Evolutionary conservation across 2,329 filamentous ascomycete genomes (phyloP).

Genomic region (Gnomoniopsis sp.): DNA sequence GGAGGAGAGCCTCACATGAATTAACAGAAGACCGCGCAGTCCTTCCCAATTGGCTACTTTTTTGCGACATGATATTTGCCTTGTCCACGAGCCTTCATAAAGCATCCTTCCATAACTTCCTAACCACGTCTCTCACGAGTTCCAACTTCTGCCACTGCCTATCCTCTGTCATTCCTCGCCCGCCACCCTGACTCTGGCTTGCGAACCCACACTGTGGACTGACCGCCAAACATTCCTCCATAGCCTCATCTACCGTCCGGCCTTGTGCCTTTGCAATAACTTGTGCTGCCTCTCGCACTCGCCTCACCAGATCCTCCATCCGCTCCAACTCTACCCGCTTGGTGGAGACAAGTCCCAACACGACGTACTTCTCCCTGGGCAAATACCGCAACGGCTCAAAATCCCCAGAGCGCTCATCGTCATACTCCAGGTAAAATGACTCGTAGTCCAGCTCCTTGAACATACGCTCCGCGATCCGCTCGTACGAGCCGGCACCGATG

Average conservation of each 20-base stretch:
- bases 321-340: conserved; percentile 46
- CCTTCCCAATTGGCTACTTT: too few species aligned
- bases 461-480: conserved; percentile 46
- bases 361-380: conserved; percentile 46
- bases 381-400: conserved; percentile 47
- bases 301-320: conserved; percentile 38
- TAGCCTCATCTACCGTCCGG: conserved; percentile 48
- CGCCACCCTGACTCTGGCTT: conserved; percentile 23
- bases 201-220: conserved; percentile 52
- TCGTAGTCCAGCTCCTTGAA: conserved; percentile 46
- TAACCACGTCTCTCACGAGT: not conserved
- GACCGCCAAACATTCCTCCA: conserved; percentile 51
- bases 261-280: conserved; percentile 56
- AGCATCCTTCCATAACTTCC: not conserved
- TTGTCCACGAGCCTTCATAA: not conserved
- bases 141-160: not conserved
- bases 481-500: conserved; percentile 49
- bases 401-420: conserved; percentile 43
- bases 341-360: conserved; percentile 46
- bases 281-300: conserved; percentile 44
- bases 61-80: too few species aligned
- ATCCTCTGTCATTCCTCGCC: not conserved
- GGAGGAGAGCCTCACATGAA: too few species aligned
- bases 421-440: conserved; percentile 52
- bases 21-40: too few species aligned